Evolutionary conservation across 2,329 filamentous ascomycete species (phyloP).

Genomic region (Cladosporium sp.): DNA sequence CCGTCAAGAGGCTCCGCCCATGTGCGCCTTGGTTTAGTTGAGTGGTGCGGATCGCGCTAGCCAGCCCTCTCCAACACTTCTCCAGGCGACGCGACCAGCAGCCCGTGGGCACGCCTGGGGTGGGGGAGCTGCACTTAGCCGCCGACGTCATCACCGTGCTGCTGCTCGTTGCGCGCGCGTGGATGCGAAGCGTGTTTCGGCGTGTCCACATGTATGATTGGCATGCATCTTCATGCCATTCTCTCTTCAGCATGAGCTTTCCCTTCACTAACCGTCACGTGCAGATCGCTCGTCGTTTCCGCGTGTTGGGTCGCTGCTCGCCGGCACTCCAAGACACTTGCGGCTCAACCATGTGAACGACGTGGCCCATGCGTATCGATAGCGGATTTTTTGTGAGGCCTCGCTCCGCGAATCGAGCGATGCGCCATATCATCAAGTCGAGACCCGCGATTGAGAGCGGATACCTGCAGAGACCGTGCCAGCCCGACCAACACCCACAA

Average conservation of each 20-base stretch:
- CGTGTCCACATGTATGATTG: neutral
- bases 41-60: slow-evolving; percentile 5
- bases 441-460: neutral
- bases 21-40: neutral
- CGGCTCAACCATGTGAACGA: slow-evolving; percentile 8
- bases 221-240: neutral
- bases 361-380: slow-evolving; percentile 11
- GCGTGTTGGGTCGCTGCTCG: neutral
- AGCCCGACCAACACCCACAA: neutral
- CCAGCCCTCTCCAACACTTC: slow-evolving; percentile 7
- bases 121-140: neutral
- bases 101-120: neutral
- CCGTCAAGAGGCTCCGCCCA: neutral
- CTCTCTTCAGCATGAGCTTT: neutral
- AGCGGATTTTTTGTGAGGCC: slow-evolving; percentile 9
- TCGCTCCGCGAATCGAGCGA: slow-evolving; percentile 9
- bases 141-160: slow-evolving; percentile 5
- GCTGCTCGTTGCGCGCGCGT: neutral
- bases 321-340: slow-evolving; percentile 8
- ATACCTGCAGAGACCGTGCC: slow-evolving; percentile 7
- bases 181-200: neutral
- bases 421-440: neutral
- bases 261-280: neutral
- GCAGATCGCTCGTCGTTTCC: neutral
- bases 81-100: neutral